Conservation (phyloP, 441 rosid genomes). For the Populus hybrid region DNA sequence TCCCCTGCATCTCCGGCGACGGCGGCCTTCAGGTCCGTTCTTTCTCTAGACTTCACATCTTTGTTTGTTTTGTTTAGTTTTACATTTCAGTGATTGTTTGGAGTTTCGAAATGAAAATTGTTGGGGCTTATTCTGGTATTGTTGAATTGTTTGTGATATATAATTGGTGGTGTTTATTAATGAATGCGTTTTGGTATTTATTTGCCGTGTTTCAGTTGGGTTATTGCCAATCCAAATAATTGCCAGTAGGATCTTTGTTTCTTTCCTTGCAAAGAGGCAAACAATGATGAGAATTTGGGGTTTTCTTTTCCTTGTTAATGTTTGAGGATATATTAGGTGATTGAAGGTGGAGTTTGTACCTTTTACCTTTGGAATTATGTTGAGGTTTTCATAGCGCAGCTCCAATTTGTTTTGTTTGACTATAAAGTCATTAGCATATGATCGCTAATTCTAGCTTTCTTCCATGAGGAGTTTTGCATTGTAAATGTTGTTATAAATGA, state of each 20-base stretch:
- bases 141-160: background rate
- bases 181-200: background rate
- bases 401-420: background rate
- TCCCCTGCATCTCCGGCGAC: conserved; percentile 52
- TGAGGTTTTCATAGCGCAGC: background rate
- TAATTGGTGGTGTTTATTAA: background rate
- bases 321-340: background rate
- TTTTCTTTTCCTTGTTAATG: background rate
- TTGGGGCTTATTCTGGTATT: background rate
- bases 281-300: background rate
- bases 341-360: background rate
- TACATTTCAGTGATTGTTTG: background rate
- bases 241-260: background rate
- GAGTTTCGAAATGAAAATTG: background rate
- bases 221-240: background rate
- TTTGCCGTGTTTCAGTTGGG: background rate
- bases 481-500: background rate
- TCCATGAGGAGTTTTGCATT: background rate
- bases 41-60: background rate
- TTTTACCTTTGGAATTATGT: background rate
- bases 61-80: background rate
- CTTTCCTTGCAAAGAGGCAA: background rate
- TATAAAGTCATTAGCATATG: background rate
- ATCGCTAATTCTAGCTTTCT: background rate
- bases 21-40: conserved; percentile 79